Evolutionary conservation across 2,329 filamentous ascomycete species (phyloP), one percentile per base, ranked within the genome.

Genomic region (Tolypocladium ophioglossoides): DNA sequence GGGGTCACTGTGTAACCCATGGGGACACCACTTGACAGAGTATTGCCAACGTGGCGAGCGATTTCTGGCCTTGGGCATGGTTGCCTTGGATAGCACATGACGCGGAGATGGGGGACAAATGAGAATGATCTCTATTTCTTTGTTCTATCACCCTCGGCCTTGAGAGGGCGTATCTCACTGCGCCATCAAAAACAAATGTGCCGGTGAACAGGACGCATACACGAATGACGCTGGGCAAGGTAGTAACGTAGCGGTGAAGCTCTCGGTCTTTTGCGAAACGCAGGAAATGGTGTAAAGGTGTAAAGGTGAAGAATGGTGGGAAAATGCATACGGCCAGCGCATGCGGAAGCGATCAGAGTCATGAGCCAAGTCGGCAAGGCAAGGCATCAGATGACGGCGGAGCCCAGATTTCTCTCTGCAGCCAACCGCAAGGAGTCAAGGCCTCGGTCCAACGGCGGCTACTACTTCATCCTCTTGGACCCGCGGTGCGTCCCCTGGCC

Each of bases 391-490:
- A 32, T 20, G 44, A 47, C 18, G 11, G 27, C 18, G 7, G 18
- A 27, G 27, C 44, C 32, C 16, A 32, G 27, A 20, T 18, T 10
- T 30, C 16, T 11, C 2, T 47, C 27, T n/a, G n/a, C n/a, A n/a
- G n/a, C n/a, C n/a, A n/a, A n/a, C n/a, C 11, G 18, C 18, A n/a
- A 18, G 9, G 24, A 30, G 24, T 10, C 24, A 4, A 11, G 16
- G 24, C 10, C 16, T 30, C 24, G 16, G 24, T 30, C 27, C 44
- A 47, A 32, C 12, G 44, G 14, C 27, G n/a, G n/a, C 27, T 11
- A n/a, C 3, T 57, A 72, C 57, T 64, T 70, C 62, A 68, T 68
- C 52, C 68, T 64, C 62, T 71, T 71, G 8, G 61, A 61, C 14
- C 60, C 61, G 14, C 66, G 59, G 16, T 61, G 63, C n/a, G 57